Percentiles rank a stretch among this genome's conserved stretches.
These are phyloP conservation scores for Trichoderma gracile DNA, from an alignment of 2,329 filamentous ascomycete genomes.

Conservation along the genomic window DNA sequence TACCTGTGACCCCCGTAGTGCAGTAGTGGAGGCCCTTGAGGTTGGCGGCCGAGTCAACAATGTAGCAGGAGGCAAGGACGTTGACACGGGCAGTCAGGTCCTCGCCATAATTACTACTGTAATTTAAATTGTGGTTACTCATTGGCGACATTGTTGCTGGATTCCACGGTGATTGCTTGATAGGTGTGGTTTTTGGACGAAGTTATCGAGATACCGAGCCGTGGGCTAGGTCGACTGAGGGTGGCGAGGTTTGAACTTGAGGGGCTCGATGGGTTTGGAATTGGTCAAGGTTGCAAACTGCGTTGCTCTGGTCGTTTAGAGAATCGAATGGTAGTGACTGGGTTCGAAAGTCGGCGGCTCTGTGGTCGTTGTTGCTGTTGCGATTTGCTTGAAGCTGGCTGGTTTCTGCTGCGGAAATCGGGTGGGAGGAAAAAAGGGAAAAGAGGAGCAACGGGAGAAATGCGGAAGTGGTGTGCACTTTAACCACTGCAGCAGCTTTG, in stretches of 20 bases:
- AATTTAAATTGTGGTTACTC: conserved; percentile 67
- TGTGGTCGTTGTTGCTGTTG: not conserved
- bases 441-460: conserved; percentile 8
- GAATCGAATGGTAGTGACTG: not conserved
- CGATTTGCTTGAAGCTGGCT: not conserved
- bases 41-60: conserved; percentile 70
- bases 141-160: conserved; percentile 61
- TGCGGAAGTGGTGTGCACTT: conserved; percentile 4
- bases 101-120: conserved; percentile 77
- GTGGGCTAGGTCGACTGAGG: conserved; percentile 23
- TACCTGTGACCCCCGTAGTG: conserved; percentile 84
- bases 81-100: conserved; percentile 65
- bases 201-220: conserved; percentile 18
- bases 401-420: conserved; percentile 4
- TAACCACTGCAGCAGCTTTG: not conserved
- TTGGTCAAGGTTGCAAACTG: not conserved
- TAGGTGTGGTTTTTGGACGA: conserved; percentile 6
- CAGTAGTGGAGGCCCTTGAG: conserved; percentile 91
- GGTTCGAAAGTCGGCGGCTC: not conserved
- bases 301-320: not conserved
- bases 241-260: conserved; percentile 17
- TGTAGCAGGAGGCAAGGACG: conserved; percentile 89
- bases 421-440: conserved; percentile 1
- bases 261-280: not conserved
- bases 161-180: conserved; percentile 30